Base-by-base conservation (phyloP, 2,329 filamentous ascomycete genomes). In the Coniochaeta sp. region DNA sequence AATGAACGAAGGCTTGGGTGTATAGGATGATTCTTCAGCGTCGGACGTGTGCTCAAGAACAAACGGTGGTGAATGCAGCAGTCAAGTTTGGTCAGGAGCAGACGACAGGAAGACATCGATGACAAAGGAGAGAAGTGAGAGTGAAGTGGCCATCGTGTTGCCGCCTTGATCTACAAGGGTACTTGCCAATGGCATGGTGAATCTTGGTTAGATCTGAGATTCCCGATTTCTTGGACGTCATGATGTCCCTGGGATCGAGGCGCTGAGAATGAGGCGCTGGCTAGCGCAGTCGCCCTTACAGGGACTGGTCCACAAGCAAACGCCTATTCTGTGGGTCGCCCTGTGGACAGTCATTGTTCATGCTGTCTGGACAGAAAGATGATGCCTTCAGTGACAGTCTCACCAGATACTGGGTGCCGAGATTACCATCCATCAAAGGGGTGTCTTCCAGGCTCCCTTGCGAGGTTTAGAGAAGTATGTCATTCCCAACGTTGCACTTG, bases 151-250 rank as follows among this genome's bases (percentile, higher is more conserved):
- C 38, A 42, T 24, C 13, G 20, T 26, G 5, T 26, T 26, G 20
- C 38, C 20, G n/a, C 20, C 33, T 42, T 24, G 4, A 33, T 5
- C 31, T 33, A 20, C 20, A 18, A 38, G n/a, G n/a, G n/a, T n/a
- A n/a, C n/a, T n/a, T n/a, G n/a, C n/a, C n/a, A n/a, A n/a, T n/a
- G n/a, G n/a, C n/a, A n/a, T n/a, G n/a, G 10, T 24, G 38, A 12
- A 24, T n/a, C 38, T 12, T n/a, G n/a, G 12, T n/a, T n/a, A n/a
- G 20, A 42, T 42, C 20, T 42, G 20, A 26, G 38, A 42, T 42
- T 53, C 50, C 51, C 57, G 57, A 58, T 58, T 52, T 51, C 31
- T 30, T 47, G 47, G n/a, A 55, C 57, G 57, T 58, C 57, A 58
- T 58, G 31, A 47, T 53, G 50, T 51, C 38, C 38, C 47, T 49